Conservation (phyloP, 1,284 basidiomycete species). For the Marasmius tenuissimus region DNA sequence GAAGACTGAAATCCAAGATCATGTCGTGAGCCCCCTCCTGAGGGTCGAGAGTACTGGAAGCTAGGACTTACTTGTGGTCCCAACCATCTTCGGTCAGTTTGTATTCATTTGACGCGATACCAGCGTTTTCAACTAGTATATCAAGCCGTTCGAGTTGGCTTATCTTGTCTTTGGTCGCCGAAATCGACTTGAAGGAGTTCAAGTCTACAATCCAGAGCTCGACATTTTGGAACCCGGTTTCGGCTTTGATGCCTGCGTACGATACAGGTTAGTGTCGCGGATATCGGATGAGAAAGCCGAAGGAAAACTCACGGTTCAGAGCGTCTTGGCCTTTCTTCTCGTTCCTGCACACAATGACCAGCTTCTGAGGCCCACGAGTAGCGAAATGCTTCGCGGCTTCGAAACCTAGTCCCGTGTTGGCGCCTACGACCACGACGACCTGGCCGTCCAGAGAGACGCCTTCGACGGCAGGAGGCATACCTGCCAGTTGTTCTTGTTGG, state of each 20-base stretch:
- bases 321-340: slow-evolving; percentile 20
- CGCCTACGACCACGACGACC: slow-evolving; percentile 31
- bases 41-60: background rate
- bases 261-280: background rate
- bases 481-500: background rate
- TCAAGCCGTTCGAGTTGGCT: slow-evolving; percentile 37
- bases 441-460: slow-evolving; percentile 27
- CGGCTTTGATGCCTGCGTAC: slow-evolving; percentile 27
- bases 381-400: slow-evolving; percentile 33
- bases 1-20: slow-evolving; percentile 28
- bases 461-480: slow-evolving; percentile 12
- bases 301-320: no score
- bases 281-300: no score
- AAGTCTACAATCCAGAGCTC: slow-evolving; percentile 41
- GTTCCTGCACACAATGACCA: slow-evolving; percentile 29
- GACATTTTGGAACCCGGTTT: slow-evolving; percentile 28
- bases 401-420: slow-evolving; percentile 34
- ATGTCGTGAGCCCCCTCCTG: background rate
- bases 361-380: slow-evolving; percentile 26
- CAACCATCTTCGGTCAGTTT: slow-evolving; percentile 34
- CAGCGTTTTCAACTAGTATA: slow-evolving; percentile 42
- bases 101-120: slow-evolving; percentile 18
- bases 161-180: slow-evolving; percentile 34
- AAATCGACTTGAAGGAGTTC: slow-evolving; percentile 35
- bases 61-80: slow-evolving; percentile 32